Evolutionary conservation across 306 rosid genomes (phyloP), one percentile per base, ranked within the genome.

Genomic region (Prunus salicina): DNA sequence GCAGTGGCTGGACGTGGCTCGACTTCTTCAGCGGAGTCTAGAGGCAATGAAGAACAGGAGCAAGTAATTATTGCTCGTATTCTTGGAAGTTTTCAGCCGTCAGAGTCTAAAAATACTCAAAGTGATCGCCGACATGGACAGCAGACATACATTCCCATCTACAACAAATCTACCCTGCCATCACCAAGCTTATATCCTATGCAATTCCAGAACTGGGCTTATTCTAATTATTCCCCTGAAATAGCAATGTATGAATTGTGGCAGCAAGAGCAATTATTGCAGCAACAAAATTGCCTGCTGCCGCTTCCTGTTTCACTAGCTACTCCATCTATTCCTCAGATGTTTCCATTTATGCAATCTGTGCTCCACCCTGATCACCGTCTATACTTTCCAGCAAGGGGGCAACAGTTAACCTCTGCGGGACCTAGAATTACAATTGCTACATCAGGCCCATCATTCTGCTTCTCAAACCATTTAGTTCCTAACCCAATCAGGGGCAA

Each of bases 201-300:
- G 80, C 89, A 74, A 77, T 84, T 85, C 79, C 89, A 83, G n/a
- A 79, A 75, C 70, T 87, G 80, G 77, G 84, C 74, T 61, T 77
- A 74, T 84, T 86, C 92, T 64, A 78, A 81, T 53, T 84, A 84
- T 82, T 80, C 86, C 4, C 89, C 91, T 24, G 89, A 89, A 68
- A 57, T 82, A 76, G 78, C 88, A 66, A 75, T 87, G 77, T 89
- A 90, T 76, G 92, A 90, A 72, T 77, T 90, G 57, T 93, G 97
- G 96, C 92, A 89, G 81, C 93, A 88, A 73, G 89, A 93, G 50
- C 88, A 88, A 79, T 71, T 90, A 41, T 22, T 84, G 49, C 96
- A 76, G 79, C 93, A 87, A 70, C 91, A 89, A 69, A 80, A 78
- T 72, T 79, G 34, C 79, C 64, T 83, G 38, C 82, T 93, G 79